Percentiles rank a stretch among this genome's conserved stretches.
These are phyloP conservation scores for Pseudopyrenochaeta lycopersici DNA, from an alignment of 2,329 filamentous ascomycete species.

Conservation along the genomic window DNA sequence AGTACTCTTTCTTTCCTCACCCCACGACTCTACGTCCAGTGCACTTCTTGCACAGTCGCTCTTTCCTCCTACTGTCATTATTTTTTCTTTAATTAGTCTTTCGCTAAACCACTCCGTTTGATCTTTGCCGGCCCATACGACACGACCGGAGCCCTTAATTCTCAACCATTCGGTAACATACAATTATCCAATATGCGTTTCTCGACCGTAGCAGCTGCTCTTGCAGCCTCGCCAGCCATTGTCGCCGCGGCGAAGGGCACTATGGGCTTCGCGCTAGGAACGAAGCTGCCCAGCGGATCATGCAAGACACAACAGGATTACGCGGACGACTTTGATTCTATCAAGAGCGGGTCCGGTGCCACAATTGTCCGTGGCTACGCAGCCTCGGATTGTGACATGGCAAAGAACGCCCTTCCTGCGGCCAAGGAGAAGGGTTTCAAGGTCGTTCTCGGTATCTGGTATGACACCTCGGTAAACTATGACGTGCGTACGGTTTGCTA, in stretches of 20 bases:
- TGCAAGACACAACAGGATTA: constrained; percentile 73
- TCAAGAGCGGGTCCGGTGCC: constrained; percentile 60
- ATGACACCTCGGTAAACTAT: constrained; percentile 31
- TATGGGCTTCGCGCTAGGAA: constrained; percentile 73
- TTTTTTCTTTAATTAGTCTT: constrained; percentile 13
- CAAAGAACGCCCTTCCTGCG: constrained; percentile 70
- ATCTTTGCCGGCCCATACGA: neutral
- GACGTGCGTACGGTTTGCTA: neutral
- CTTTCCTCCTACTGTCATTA: constrained; percentile 27
- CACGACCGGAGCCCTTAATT: neutral
- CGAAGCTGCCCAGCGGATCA: constrained; percentile 64
- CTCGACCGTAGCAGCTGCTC: constrained; percentile 40
- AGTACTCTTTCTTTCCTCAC: constrained; percentile 19
- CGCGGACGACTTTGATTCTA: constrained; percentile 70
- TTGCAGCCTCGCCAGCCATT: constrained; percentile 55
- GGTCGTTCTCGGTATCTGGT: constrained; percentile 77
- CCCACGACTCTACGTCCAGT: constrained; percentile 25
- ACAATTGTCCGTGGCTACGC: constrained; percentile 73
- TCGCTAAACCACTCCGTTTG: neutral
- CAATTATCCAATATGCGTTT: constrained; percentile 43
- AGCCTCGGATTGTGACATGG: constrained; percentile 71
- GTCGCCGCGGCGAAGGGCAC: constrained; percentile 61
- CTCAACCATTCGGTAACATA: neutral
- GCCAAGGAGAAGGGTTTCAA: constrained; percentile 71
- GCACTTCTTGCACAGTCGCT: constrained; percentile 33